Evolutionary conservation across 1,284 basidiomycete genomes (phyloP).

Genomic region (Pseudozyma hubeiensis): DNA sequence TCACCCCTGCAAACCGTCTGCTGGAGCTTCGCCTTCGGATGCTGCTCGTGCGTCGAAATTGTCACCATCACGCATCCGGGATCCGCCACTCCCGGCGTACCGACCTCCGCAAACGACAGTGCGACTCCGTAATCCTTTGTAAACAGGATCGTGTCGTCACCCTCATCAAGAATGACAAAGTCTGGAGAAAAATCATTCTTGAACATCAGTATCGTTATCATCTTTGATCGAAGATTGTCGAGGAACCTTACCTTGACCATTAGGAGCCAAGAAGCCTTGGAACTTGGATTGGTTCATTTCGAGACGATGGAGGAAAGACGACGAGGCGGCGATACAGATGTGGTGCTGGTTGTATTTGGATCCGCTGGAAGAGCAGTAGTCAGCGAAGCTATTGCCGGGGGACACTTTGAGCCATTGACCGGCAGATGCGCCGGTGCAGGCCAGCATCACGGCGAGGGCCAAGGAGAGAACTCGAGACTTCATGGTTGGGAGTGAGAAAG

Average conservation of each 20-base stretch:
- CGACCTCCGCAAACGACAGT: not conserved
- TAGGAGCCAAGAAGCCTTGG: not conserved
- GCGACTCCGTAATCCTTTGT: not conserved
- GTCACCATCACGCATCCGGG: not conserved
- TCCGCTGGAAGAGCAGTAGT: constrained; percentile 7
- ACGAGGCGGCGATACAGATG: not conserved
- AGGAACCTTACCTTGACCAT: not conserved
- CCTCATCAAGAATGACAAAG: not conserved
- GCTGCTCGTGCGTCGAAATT: not conserved
- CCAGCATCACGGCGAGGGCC: too few species aligned
- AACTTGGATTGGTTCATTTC: not conserved
- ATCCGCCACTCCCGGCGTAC: not conserved
- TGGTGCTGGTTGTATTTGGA: not conserved
- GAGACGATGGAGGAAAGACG: not conserved
- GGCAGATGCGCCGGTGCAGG: not conserved
- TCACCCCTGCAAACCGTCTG: not conserved
- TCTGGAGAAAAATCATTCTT: too few species aligned
- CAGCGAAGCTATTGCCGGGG: not conserved
- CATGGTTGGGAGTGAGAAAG: too few species aligned
- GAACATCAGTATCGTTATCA: too few species aligned
- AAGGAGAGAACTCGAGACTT: too few species aligned
- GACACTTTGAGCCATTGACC: not conserved
- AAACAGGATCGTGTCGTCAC: not conserved
- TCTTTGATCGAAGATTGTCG: too few species aligned
- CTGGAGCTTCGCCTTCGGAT: not conserved